Conservation (phyloP, 192 early-diverging fungal species). For the Cetraspora pellucida region DNA sequence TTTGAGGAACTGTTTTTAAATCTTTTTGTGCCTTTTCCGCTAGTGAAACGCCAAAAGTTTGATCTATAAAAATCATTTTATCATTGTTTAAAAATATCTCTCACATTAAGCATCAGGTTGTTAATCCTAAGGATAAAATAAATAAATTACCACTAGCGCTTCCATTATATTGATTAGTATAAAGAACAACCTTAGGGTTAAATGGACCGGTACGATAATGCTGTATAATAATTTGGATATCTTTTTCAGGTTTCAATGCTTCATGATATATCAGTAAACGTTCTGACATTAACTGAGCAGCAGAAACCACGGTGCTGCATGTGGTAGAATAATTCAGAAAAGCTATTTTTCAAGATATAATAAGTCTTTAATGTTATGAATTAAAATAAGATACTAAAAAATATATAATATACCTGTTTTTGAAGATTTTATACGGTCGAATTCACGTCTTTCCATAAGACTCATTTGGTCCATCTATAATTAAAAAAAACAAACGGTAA, state of each 20-base stretch:
- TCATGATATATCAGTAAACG: slow-evolving; percentile 60
- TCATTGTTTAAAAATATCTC: not conserved
- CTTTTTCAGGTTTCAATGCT: slow-evolving; percentile 75
- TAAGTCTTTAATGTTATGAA: no score
- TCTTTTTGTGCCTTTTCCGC: slow-evolving; percentile 66
- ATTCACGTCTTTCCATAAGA: slow-evolving; percentile 53
- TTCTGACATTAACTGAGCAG: slow-evolving; percentile 62
- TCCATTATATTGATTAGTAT: slow-evolving; percentile 70
- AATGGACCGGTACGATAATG: slow-evolving; percentile 72
- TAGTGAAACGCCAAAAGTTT: slow-evolving; percentile 77
- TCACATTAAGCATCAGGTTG: slow-evolving; percentile 1
- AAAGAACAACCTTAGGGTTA: slow-evolving; percentile 70
- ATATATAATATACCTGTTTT: slow-evolving; percentile 47
- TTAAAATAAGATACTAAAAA: no score
- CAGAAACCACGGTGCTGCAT: slow-evolving; percentile 50
- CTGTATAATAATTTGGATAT: slow-evolving; percentile 76
- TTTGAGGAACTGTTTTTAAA: slow-evolving; percentile 60
- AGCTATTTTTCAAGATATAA: slow-evolving; percentile 21
- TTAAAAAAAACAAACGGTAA: not conserved
- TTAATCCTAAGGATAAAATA: not conserved
- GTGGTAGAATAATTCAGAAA: slow-evolving; percentile 54
- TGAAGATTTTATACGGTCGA: slow-evolving; percentile 50
- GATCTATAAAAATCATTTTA: slow-evolving; percentile 46
- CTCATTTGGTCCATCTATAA: slow-evolving; percentile 55
- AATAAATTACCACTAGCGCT: slow-evolving; percentile 55